These are phyloP conservation scores for Candida anglica DNA, from an alignment of 805 yeast species.

Conservation along the genomic window DNA sequence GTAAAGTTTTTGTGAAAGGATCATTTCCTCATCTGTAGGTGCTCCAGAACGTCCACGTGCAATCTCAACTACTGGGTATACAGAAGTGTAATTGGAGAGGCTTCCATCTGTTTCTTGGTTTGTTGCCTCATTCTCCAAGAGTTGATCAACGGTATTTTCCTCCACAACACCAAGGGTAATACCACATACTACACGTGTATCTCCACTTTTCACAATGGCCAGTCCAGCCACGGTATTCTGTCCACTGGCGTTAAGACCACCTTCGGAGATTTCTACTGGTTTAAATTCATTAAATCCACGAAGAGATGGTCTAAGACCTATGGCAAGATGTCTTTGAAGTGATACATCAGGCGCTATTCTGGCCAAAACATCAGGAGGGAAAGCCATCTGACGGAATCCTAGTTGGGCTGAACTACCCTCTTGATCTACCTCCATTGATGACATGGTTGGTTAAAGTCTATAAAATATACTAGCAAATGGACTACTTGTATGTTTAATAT, in stretches of 20 bases:
- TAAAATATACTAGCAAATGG: no score
- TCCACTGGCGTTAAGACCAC: conserved; percentile 31
- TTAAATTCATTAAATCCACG: conserved; percentile 73
- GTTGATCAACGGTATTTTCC: conserved; percentile 36
- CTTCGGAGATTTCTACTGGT: conserved; percentile 42
- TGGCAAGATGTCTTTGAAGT: conserved; percentile 69
- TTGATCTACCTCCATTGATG: neutral
- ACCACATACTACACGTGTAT: conserved; percentile 69
- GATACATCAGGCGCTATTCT: conserved; percentile 83
- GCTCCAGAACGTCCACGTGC: conserved; percentile 74
- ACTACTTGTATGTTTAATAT: no score
- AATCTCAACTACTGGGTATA: conserved; percentile 75
- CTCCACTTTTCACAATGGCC: conserved; percentile 63
- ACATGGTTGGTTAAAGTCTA: no score
- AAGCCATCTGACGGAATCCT: conserved; percentile 39
- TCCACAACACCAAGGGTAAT: conserved; percentile 67
- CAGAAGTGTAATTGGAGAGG: conserved; percentile 21
- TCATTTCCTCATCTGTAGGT: conserved; percentile 84
- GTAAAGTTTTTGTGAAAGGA: conserved; percentile 59
- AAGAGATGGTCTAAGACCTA: conserved; percentile 73
- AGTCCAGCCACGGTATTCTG: conserved; percentile 53
- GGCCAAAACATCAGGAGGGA: conserved; percentile 80
- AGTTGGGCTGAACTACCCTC: neutral
- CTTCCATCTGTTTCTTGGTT: conserved; percentile 1
- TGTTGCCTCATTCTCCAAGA: conserved; percentile 20